Base-by-base conservation (phyloP, 2,329 filamentous ascomycete genomes). In the Curvularia sp. region DNA sequence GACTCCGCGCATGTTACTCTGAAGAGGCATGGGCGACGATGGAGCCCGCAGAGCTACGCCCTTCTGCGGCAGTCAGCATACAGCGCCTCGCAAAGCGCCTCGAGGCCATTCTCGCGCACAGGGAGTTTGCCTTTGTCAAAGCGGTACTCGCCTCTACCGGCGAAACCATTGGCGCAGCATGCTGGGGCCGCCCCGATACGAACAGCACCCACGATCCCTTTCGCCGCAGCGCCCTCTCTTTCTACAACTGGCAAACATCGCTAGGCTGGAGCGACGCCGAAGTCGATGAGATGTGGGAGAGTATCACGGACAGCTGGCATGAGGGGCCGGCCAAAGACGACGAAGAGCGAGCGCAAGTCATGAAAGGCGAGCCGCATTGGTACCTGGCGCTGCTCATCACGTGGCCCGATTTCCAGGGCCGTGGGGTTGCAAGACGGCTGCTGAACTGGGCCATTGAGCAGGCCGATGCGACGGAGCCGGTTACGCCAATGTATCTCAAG, bases 401-500 rank as follows among this genome's bases (percentile, higher is more conserved):
- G 5, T 75, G 58, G 62, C 73, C 73, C 0, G 66, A 71, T 48
- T 75, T 49, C 33, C 74, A 74, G 57, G 71, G 72, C 0, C 60
- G 60, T 13, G 74, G 74, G 0, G 67, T 75, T 0, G 74, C 64
- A 28, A 72, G 57, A 41, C 63, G 53, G 42, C 49, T 76, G 58
- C 30, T 76, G 58, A 39, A 63, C 20, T 76, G 73, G 72, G 73
- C 65, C 24, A 68, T 74, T 49, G 42, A 66, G n/a, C 59, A 68
- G 65, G 73, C 74, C 15, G 74, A 76, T 68, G 50, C n/a, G 0
- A 56, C 51, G 20, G 57, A 44, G 0, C 69, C 71, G 24, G 13
- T 53, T n/a, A 72, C 65, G 49, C 64, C 70, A 0, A 52, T 74
- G 64, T 76, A 69, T 67, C 13, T 76, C 31, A 72, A 75, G 67